Evolutionary conservation across 2,329 filamentous ascomycete species (phyloP).

Genomic region (Myriosclerotinia scirpicola): DNA sequence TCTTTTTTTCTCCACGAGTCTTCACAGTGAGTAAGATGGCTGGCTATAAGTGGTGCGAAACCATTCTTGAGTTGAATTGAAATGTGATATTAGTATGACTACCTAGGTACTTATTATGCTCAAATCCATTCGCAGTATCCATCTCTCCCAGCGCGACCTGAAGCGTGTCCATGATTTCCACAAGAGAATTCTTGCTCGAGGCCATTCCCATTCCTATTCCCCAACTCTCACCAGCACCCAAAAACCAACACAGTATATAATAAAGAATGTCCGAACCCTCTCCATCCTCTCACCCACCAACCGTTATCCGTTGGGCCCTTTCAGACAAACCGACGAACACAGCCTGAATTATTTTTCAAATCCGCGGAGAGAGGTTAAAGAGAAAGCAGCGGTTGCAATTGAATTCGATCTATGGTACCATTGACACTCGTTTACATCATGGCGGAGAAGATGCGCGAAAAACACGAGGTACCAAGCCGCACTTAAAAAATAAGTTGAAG

Average conservation of each 20-base stretch:
- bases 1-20: not conserved
- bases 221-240: not conserved
- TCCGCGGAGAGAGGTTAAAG: slow-evolving; percentile 45
- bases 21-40: not conserved
- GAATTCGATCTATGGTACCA: slow-evolving; percentile 47
- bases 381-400: slow-evolving; percentile 68
- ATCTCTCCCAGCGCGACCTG: not conserved
- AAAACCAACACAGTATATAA: not conserved
- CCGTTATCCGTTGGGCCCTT: slow-evolving; percentile 31
- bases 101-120: not conserved
- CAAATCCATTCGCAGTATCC: not conserved
- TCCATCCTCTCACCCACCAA: slow-evolving; percentile 39
- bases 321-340: slow-evolving; percentile 34
- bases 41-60: not conserved
- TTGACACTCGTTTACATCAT: slow-evolving; percentile 42
- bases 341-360: slow-evolving; percentile 33
- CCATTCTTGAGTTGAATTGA: not conserved
- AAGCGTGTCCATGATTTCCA: not conserved
- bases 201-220: not conserved
- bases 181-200: too few species aligned
- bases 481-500: slow-evolving; percentile 32
- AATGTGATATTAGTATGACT: not conserved
- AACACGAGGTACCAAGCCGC: slow-evolving; percentile 37
- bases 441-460: slow-evolving; percentile 16
- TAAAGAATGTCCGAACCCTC: slow-evolving; percentile 55